Conservation (phyloP, 768 basidiomycete species). For the Pleurotus sapidus region DNA sequence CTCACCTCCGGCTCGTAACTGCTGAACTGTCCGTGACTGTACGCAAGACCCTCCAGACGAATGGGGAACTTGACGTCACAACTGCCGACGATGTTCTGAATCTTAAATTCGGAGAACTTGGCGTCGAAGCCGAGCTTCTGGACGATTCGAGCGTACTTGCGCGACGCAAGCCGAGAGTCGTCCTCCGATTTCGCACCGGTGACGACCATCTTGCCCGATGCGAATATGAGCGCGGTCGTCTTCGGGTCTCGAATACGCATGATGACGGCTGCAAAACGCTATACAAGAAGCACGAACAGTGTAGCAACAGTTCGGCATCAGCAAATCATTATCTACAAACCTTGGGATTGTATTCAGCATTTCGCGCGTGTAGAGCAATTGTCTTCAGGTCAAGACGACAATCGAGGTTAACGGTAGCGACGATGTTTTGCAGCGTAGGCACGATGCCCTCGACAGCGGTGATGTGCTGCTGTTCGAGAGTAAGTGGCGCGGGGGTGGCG, state of each 20-base stretch:
- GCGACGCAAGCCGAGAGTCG: conserved; percentile 92
- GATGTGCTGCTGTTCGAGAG: conserved; percentile 91
- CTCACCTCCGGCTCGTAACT: conserved; percentile 96
- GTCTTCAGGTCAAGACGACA: conserved; percentile 97
- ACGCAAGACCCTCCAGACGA: conserved; percentile 94
- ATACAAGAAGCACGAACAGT: conserved; percentile 30
- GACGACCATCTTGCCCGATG: conserved; percentile 99
- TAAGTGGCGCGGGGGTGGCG: conserved; percentile 71
- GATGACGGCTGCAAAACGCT: conserved; percentile 99
- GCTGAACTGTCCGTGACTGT: conserved; percentile 97
- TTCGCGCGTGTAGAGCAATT: conserved; percentile 95
- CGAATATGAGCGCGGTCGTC: conserved; percentile 99
- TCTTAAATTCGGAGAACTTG: conserved; percentile 99
- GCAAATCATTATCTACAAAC: conserved; percentile 63
- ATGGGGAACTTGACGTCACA: conserved; percentile 99
- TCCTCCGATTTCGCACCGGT: conserved; percentile 99
- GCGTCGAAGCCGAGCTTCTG: conserved; percentile 99
- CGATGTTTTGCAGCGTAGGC: conserved; percentile 99
- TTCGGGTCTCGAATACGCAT: conserved; percentile 99
- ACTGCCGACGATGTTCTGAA: conserved; percentile 97
- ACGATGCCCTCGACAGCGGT: conserved; percentile 98
- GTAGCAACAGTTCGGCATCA: conserved; percentile 62
- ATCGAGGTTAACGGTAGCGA: conserved; percentile 97
- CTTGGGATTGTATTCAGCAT: conserved; percentile 99
- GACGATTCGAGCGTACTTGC: conserved; percentile 98